Percentiles rank a stretch among this genome's conserved stretches.
Evolutionary conservation across 208 protist genomes (phyloP).

Genomic region (Leptomonas pyrrhocoris): DNA sequence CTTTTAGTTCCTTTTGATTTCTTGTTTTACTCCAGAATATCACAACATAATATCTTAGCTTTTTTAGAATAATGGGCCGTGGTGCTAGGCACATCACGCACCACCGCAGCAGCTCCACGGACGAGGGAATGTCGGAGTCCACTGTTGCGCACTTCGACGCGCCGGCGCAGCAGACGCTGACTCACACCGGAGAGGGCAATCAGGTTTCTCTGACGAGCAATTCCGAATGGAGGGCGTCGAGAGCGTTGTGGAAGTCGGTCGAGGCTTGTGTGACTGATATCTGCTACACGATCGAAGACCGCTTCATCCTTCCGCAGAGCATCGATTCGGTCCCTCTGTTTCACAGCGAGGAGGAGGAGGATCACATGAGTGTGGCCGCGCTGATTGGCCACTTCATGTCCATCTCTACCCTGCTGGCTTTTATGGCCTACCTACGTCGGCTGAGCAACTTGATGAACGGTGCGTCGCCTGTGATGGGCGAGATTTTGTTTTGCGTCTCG

Average conservation of each 20-base stretch:
- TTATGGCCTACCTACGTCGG: conserved; percentile 21
- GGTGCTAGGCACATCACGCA: background rate
- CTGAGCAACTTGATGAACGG: conserved; percentile 32
- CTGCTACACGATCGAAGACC: conserved; percentile 27
- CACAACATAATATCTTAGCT: background rate
- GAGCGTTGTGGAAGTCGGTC: background rate
- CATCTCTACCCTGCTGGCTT: conserved; percentile 13
- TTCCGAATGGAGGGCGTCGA: background rate
- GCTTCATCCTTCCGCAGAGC: conserved; percentile 25
- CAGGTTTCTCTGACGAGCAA: background rate
- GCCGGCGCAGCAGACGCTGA: background rate
- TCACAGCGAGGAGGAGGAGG: background rate
- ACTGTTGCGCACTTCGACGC: background rate
- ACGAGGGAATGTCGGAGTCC: background rate
- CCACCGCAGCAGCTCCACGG: conserved; percentile 4
- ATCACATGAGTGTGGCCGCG: background rate
- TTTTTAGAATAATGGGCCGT: background rate
- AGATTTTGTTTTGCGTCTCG: conserved; percentile 33
- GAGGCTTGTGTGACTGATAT: conserved; percentile 1
- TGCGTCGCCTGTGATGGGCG: conserved; percentile 31
- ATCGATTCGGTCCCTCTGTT: conserved; percentile 8
- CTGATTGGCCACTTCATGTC: conserved; percentile 24
- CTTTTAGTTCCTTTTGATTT: background rate
- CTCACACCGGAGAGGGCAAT: background rate
- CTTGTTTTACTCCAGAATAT: background rate